Conservation (phyloP, 257 asterid species). For the Primulina tabacum region DNA sequence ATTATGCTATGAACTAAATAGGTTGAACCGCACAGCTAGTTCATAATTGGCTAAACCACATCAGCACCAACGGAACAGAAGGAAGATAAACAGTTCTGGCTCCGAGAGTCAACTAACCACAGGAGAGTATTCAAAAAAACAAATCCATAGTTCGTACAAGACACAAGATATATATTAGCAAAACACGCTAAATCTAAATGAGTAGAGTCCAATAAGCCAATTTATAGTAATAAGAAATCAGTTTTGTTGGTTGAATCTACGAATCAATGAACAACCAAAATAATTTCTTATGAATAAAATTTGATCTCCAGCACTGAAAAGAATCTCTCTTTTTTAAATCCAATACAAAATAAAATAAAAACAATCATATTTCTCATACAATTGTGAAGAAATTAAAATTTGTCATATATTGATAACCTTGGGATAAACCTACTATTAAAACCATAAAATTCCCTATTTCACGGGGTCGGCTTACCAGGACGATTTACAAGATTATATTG, state of each 20-base stretch:
- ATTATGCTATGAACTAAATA: background rate
- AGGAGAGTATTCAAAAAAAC: slow-evolving; percentile 12
- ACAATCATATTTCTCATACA: too few relatives aligned
- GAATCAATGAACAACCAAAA: background rate
- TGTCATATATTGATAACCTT: too few relatives aligned
- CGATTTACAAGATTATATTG: too few relatives aligned
- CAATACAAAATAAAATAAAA: background rate
- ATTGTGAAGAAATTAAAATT: too few relatives aligned
- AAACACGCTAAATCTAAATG: background rate
- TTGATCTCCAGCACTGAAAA: background rate
- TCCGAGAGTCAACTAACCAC: slow-evolving; percentile 4
- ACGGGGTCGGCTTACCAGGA: too few relatives aligned
- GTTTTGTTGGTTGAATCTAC: background rate
- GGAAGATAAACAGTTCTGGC: background rate
- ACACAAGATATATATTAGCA: background rate
- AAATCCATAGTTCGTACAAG: slow-evolving; percentile 1
- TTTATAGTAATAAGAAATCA: slow-evolving; percentile 8
- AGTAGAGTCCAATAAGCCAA: slow-evolving; percentile 11
- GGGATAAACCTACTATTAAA: too few relatives aligned
- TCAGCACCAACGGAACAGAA: slow-evolving; percentile 4
- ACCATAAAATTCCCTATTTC: too few relatives aligned
- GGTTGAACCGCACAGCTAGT: background rate
- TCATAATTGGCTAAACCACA: slow-evolving; percentile 12
- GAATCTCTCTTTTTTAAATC: too few relatives aligned
- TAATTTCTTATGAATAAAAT: slow-evolving; percentile 1